Evolutionary conservation across 2,329 filamentous ascomycete species (phyloP).

Genomic region (Cladophialophora bantiana): DNA sequence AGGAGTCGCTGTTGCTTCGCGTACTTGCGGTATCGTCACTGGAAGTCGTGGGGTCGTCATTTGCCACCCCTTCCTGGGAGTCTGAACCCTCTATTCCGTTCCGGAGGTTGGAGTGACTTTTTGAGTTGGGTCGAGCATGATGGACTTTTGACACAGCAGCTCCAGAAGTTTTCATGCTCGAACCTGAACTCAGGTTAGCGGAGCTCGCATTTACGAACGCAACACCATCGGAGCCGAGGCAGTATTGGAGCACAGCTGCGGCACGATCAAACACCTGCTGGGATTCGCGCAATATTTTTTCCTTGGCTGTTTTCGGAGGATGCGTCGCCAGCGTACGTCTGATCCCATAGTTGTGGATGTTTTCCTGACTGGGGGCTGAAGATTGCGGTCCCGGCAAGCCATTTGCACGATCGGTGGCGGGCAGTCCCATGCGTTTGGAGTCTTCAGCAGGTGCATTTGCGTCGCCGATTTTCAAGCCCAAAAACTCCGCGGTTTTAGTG

Average conservation of each 20-base stretch:
- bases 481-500: slow-evolving; percentile 8
- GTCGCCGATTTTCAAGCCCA: slow-evolving; percentile 24
- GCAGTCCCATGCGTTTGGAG: neutral
- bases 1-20: slow-evolving; percentile 24
- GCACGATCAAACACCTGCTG: slow-evolving; percentile 52
- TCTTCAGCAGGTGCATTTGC: slow-evolving; percentile 16
- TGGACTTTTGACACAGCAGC: slow-evolving; percentile 21
- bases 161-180: slow-evolving; percentile 22
- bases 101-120: neutral
- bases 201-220: slow-evolving; percentile 44
- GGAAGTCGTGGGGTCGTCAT: slow-evolving; percentile 3
- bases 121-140: slow-evolving; percentile 16
- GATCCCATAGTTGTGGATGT: neutral
- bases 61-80: neutral
- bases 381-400: neutral
- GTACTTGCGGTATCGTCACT: slow-evolving; percentile 20
- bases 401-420: neutral
- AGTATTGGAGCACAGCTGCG: slow-evolving; percentile 53
- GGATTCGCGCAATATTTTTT: slow-evolving; percentile 19
- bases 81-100: neutral
- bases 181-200: slow-evolving; percentile 34
- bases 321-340: neutral
- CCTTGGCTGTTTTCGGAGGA: neutral
- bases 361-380: slow-evolving; percentile 7
- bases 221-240: slow-evolving; percentile 51